Evolutionary conservation across 1,284 basidiomycete genomes (phyloP), one percentile per base, ranked within the genome.

Genomic region (Austroboletus niveus): DNA sequence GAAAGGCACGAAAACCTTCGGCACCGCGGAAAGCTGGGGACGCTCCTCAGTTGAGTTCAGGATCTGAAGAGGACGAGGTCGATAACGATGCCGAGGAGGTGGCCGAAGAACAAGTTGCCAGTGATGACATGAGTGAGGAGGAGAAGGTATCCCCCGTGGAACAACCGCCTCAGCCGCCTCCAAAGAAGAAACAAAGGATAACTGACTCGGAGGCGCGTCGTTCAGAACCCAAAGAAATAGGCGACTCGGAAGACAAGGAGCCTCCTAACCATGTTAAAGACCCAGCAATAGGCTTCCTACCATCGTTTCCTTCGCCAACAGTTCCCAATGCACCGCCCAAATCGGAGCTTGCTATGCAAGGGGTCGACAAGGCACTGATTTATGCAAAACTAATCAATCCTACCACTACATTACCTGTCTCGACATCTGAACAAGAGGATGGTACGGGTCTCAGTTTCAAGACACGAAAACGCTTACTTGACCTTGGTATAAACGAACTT

Each of bases 401-500:
- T 30, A 62, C 75, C 5, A 70, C 73, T 3, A 69, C 77, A 1
- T 57, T 81, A 4, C 64, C 75, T 22, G 72, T 93, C 27, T 73
- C 74, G 0, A 72, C 75, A 15, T 71, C 66, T 14, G 70, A 75
- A 38, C 68, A 72, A 42, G 69, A 73, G 49, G 65, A 69, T 17
- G 68, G 64, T 20, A 77, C 77, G 0, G 80, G 79, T 8, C 71
- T 95, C 15, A 80, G 81, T 50, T 76, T 78, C 57, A 82, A 75
- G 62, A 89, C 81, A 51, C 75, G 80, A 60, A 82, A 70, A 59
- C 76, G 88, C 42, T 66, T 97, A 49, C 69, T 75, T 42, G 89
- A 92, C 14, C 75, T 92, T 17, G 93, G 91, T 4, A 84, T 96
- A 27, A 76, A 75, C 5, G 86, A 93, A 53, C 75, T 95, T 53